Conservation (phyloP, 495 filamentous ascomycete species). For the Tuber calosporum region DNA sequence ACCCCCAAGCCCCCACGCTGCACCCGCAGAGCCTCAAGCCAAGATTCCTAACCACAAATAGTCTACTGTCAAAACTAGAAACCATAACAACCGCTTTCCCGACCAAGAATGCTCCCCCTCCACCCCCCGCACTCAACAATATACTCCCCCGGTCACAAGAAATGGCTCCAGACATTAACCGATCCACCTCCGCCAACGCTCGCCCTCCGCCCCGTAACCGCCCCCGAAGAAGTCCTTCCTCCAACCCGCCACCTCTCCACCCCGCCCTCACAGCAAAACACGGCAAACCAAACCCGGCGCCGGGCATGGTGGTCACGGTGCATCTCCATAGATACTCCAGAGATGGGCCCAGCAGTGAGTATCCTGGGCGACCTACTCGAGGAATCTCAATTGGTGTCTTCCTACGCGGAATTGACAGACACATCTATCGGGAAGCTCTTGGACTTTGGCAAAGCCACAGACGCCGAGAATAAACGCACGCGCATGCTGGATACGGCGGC, state of each 20-base stretch:
- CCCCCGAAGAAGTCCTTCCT: conserved; percentile 5
- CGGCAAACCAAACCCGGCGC: background rate
- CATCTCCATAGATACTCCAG: conserved; percentile 26
- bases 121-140: conserved; percentile 14
- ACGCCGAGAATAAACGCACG: conserved; percentile 7
- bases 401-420: conserved; percentile 21
- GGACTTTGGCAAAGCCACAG: conserved; percentile 26
- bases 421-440: conserved; percentile 18
- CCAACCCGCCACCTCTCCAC: background rate
- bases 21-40: background rate
- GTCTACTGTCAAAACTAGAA: background rate
- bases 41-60: background rate
- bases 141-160: conserved; percentile 20
- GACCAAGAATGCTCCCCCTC: conserved; percentile 16
- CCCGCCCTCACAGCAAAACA: background rate
- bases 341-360: conserved; percentile 33
- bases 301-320: conserved; percentile 30
- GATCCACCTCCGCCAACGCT: conserved; percentile 11
- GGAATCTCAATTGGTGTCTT: conserved; percentile 33
- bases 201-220: conserved; percentile 9
- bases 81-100: background rate
- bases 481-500: conserved; percentile 14
- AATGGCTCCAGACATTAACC: conserved; percentile 23
- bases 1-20: background rate
- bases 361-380: conserved; percentile 27